Base-by-base conservation (phyloP, 306 rosid species). In the Sphenostylis stenocarpa region DNA sequence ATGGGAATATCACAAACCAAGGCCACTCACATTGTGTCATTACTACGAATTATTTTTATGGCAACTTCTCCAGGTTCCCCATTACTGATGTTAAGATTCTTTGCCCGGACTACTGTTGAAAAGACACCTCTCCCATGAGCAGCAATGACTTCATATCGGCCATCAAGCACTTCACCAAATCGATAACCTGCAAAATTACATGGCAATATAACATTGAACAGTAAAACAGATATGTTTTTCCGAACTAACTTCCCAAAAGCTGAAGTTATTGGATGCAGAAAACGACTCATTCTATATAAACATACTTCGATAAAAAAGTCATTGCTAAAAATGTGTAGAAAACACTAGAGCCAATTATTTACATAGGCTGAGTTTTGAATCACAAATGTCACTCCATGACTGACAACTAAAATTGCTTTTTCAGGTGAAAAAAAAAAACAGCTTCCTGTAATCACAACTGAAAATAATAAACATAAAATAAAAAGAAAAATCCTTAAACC, bases 51-150 rank as follows among this genome's bases (percentile, higher is more conserved):
- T 49, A 95, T 92, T 86, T 95, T 95, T 51, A 95, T 85, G 48
- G 99, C 99, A 66, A 95, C 97, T 86, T 90, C 99, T 70, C 88
- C 94, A n/a, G 94, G 99, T 80, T 95, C 97, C n/a, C 89, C 96
- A 81, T 82, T 88, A 70, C 86, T 67, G 74, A 84, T 90, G 5
- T 47, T n/a, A 48, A 92, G 93, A 84, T 92, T 91, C 82, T 85
- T 92, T 34, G 98, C 98, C 71, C 98, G 93, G 73, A 96, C 98
- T 48, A 96, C 99, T 4, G 96, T 91, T 21, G 99, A 96, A 86
- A 96, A 96, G 63, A 96, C 98, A 80, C 99, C 99, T 81, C 80
- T 96, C 41, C 99, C 99, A 48, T 92, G 98, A 67, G 99, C 96
- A 70, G 99, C 97, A 39, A 86, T 79, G 67, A 96, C 88, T 88